Conservation (phyloP, 768 basidiomycete species). For the Daedaleopsis sinensis region DNA sequence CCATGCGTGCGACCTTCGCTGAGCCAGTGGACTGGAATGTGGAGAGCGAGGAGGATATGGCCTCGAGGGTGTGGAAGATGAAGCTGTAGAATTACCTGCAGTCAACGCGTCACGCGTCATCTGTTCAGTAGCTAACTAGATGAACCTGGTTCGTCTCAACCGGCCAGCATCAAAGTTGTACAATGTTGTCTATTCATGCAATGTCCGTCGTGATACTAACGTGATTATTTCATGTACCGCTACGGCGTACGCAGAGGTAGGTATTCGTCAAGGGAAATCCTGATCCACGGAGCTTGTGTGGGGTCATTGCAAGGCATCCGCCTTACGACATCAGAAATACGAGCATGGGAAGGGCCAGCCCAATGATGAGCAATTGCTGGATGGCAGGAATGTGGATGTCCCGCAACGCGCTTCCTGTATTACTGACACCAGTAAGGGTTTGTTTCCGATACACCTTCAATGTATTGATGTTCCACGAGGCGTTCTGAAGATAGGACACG, state of each 20-base stretch:
- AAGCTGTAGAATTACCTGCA: constrained; percentile 44
- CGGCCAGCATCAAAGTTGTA: not conserved
- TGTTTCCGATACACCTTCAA: constrained; percentile 75
- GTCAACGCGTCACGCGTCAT: not conserved
- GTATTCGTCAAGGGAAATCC: not conserved
- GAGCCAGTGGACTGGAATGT: constrained; percentile 47
- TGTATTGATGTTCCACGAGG: constrained; percentile 79
- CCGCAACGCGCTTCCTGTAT: constrained; percentile 22
- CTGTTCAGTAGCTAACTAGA: not conserved
- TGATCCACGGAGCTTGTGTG: not conserved
- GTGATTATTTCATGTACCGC: not conserved
- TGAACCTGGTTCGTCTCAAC: not conserved
- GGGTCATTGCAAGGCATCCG: not conserved
- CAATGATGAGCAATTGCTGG: constrained; percentile 11
- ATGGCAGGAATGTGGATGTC: constrained; percentile 1
- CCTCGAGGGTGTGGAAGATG: constrained; percentile 56
- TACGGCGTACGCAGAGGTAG: not conserved
- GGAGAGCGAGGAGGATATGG: constrained; percentile 34
- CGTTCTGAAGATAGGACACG: constrained; percentile 52
- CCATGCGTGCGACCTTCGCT: constrained; percentile 73
- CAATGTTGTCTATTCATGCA: not conserved
- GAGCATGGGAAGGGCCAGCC: constrained; percentile 2
- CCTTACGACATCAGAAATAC: constrained; percentile 8
- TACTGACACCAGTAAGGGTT: constrained; percentile 42
- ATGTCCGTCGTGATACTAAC: not conserved